These are phyloP conservation scores for Porcisia deanei DNA, from an alignment of 208 protist genomes.

Conservation along the genomic window DNA sequence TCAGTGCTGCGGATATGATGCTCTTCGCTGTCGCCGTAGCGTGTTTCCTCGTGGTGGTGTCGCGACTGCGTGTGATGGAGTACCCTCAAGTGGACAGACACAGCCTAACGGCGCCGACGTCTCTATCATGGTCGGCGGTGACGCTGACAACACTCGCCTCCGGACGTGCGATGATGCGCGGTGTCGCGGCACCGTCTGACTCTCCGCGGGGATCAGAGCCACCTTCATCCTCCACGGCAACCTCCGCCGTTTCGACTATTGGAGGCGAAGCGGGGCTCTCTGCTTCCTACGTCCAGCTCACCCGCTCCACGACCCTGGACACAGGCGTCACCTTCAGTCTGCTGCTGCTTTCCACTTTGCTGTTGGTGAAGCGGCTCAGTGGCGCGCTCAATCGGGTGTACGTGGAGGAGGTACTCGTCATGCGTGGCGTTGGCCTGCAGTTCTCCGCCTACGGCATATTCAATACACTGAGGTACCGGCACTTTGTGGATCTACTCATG, in stretches of 20 bases:
- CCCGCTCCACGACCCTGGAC: constrained; percentile 11
- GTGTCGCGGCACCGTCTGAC: neutral
- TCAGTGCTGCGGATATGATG: constrained; percentile 53
- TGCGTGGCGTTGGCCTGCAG: constrained; percentile 82
- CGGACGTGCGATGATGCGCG: neutral
- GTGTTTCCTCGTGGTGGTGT: constrained; percentile 28
- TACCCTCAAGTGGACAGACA: neutral
- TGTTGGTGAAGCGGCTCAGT: constrained; percentile 42
- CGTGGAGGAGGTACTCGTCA: constrained; percentile 74
- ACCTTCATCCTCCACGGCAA: neutral
- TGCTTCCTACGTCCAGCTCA: constrained; percentile 10
- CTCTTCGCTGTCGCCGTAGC: constrained; percentile 34
- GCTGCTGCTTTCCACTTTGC: constrained; percentile 32
- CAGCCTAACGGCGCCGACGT: neutral
- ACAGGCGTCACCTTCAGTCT: constrained; percentile 17
- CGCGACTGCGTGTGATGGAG: constrained; percentile 6
- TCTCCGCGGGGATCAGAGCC: neutral
- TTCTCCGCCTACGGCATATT: constrained; percentile 71
- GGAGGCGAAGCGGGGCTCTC: neutral
- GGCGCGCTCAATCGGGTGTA: constrained; percentile 42
- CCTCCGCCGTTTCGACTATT: no score
- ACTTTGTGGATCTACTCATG: constrained; percentile 69
- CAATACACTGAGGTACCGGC: constrained; percentile 38
- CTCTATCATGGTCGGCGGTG: constrained; percentile 10
- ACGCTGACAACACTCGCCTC: constrained; percentile 9